Conservation (phyloP, 441 rosid genomes). For the Gossypium gossypioides region DNA sequence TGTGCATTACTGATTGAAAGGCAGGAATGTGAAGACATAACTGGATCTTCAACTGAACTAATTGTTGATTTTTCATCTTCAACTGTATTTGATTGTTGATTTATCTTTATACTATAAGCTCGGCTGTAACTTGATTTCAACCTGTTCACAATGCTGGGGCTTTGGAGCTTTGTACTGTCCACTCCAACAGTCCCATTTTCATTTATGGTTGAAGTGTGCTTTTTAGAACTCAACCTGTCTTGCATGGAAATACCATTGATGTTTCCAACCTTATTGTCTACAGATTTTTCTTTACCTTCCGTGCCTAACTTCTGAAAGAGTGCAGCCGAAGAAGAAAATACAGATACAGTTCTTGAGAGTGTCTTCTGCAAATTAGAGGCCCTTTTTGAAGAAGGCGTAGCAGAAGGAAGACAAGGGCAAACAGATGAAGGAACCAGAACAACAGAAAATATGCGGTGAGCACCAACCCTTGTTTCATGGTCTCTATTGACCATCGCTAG, state of each 20-base stretch:
- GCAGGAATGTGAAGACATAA: conserved; percentile 21
- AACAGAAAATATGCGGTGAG: conserved; percentile 76
- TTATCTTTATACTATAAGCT: conserved; percentile 35
- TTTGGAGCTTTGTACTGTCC: conserved; percentile 23
- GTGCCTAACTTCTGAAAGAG: conserved; percentile 57
- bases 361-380: conserved; percentile 55
- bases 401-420: conserved; percentile 39
- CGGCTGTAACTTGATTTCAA: conserved; percentile 60
- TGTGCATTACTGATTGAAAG: neutral
- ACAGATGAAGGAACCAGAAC: conserved; percentile 87
- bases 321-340: conserved; percentile 90
- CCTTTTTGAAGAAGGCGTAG: conserved; percentile 32
- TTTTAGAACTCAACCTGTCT: conserved; percentile 21
- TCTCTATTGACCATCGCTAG: conserved; percentile 77
- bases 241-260: conserved; percentile 34
- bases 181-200: conserved; percentile 19
- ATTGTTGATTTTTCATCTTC: conserved; percentile 25
- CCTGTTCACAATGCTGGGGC: conserved; percentile 42
- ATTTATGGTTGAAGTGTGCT: neutral
- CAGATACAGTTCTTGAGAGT: conserved; percentile 81
- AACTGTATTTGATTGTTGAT: conserved; percentile 17
- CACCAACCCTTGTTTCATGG: conserved; percentile 66
- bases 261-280: conserved; percentile 19
- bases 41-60: conserved; percentile 38
- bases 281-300: conserved; percentile 19